Evolutionary conservation across 805 yeast genomes (phyloP).

Genomic region (Pichia ethanolica): DNA sequence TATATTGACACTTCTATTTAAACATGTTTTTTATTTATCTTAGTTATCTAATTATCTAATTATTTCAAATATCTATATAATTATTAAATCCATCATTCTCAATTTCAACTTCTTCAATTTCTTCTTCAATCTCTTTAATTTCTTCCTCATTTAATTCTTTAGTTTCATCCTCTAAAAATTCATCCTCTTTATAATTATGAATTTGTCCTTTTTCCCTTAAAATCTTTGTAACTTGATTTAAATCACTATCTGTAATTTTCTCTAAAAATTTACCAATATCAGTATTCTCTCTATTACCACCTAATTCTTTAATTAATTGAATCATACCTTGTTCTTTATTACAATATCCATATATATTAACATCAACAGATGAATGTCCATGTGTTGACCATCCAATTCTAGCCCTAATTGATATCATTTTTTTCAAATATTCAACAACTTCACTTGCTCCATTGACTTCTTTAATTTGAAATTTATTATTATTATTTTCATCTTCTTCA

Average conservation of each 20-base stretch:
- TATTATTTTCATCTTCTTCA: conserved; percentile 29
- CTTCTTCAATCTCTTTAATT: conserved; percentile 5
- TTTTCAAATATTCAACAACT: conserved; percentile 43
- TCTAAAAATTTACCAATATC: conserved; percentile 77
- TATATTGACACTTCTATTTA: too few species aligned
- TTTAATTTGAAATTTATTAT: conserved; percentile 30
- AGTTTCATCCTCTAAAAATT: not conserved
- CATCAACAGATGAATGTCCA: conserved; percentile 95
- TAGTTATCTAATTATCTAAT: too few species aligned
- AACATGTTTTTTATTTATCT: too few species aligned
- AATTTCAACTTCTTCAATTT: conserved; percentile 12
- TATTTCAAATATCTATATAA: not conserved
- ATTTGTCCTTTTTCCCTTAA: conserved; percentile 26
- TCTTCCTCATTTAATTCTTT: not conserved
- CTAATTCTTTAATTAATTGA: conserved; percentile 39
- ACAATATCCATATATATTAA: conserved; percentile 78
- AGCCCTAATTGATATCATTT: conserved; percentile 72
- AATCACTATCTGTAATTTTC: conserved; percentile 10
- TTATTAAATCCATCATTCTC: conserved; percentile 2
- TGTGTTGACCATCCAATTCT: conserved; percentile 95
- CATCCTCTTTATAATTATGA: not conserved
- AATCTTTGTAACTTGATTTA: conserved; percentile 41
- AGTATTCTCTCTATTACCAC: conserved; percentile 81
- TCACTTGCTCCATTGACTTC: conserved; percentile 21
- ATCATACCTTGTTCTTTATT: conserved; percentile 41